Evolutionary conservation across 2,329 filamentous ascomycete genomes (phyloP), one percentile per base, ranked within the genome.

Genomic region (Cladosporium sp.): DNA sequence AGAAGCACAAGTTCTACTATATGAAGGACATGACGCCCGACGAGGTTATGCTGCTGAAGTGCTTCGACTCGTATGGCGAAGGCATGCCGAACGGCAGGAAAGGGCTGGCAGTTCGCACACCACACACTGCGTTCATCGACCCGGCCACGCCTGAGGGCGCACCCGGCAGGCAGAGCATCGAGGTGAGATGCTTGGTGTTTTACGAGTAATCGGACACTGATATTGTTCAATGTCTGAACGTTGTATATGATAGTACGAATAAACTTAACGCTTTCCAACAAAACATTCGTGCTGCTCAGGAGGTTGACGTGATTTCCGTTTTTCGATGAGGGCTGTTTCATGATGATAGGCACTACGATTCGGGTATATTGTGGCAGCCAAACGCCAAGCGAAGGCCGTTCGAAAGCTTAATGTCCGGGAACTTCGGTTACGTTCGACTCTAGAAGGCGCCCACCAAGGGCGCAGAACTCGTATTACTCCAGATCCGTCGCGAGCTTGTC

Each of bases 151-250:
- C 88, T 2, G 79, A 83, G 21, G 90, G 89, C 55, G 91, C 90
- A 5, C 87, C 88, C 69, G 86, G 85, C 0, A 84, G 93, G 69
- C 91, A 96, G 82, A 96, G 92, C 75, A 96, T 97, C 74, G 93
- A 97, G 78, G 90, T 96, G 21, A 84, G 93, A 70, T 88, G 91
- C 40, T 81, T 97, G 77, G 90, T 97, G 0, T 96, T 97, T 81
- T 74, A 75, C 57, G 72, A 74, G 58, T 66, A 57, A 49, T n/a
- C 8, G 26, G 14, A 21, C 21, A 26, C 31, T 28, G 49, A 18
- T 29, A 12, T 26, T 3, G 12, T 29, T 23, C 29, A 26, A 52
- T 52, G 23, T 21, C n/a, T 46, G 40, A 46, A 46, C n/a, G 40
- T 46, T 8, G n/a, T 46, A 46, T 46, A 46, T 46, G 49, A 52